Evolutionary conservation across 352 stramenopile species (phyloP).

Genomic region (Plasmopara halstedii): DNA sequence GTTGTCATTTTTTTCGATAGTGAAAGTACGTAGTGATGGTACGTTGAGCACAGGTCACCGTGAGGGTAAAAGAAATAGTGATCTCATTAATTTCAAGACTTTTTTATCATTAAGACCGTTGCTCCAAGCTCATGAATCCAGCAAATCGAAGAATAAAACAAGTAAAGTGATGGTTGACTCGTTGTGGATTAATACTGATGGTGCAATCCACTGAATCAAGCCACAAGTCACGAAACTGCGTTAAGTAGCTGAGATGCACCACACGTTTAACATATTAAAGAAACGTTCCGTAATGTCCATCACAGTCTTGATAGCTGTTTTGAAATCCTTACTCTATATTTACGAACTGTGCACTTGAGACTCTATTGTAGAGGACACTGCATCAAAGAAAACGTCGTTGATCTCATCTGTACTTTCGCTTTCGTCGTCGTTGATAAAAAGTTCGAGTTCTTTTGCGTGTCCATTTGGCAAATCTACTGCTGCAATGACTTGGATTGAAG

Average conservation of each 20-base stretch:
- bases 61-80: constrained; percentile 19
- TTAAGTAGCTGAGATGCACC: too few species aligned
- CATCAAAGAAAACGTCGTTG: constrained; percentile 54
- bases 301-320: too few species aligned
- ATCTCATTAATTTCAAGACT: too few species aligned
- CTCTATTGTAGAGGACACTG: constrained; percentile 17
- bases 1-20: constrained; percentile 14
- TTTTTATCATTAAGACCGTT: too few species aligned
- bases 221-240: too few species aligned
- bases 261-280: too few species aligned
- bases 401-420: constrained; percentile 17
- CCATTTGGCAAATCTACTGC: constrained; percentile 50
- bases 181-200: constrained; percentile 7
- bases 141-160: not conserved
- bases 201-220: constrained; percentile 17
- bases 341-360: constrained; percentile 6
- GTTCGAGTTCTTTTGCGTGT: constrained; percentile 44
- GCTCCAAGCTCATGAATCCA: too few species aligned
- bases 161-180: not conserved
- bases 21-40: constrained; percentile 18
- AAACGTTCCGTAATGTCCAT: too few species aligned
- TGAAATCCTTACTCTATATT: constrained; percentile 1
- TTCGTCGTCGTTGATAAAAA: constrained; percentile 38
- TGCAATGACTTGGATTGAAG: constrained; percentile 56
- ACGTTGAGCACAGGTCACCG: constrained; percentile 14